These are phyloP conservation scores for Neckera pumila DNA, from an alignment of 225 moss, liverwort and hornwort species.

Conservation along the genomic window DNA sequence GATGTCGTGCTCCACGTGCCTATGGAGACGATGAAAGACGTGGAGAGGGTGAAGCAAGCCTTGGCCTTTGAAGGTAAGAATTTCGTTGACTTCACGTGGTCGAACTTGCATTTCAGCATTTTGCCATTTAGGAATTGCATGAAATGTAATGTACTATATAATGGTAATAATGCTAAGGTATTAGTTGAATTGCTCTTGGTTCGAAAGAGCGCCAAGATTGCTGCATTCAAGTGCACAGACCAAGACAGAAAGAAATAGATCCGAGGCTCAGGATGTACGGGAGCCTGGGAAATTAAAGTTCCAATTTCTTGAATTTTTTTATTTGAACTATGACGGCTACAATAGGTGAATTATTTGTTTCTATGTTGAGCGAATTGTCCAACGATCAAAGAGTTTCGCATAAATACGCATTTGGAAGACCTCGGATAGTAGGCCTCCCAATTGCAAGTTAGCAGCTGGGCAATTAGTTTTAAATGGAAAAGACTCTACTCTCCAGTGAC, in stretches of 20 bases:
- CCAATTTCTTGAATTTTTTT: background rate
- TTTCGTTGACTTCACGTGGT: background rate
- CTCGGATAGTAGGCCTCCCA: background rate
- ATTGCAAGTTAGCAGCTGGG: background rate
- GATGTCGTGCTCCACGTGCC: constrained; percentile 40
- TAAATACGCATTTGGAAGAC: background rate
- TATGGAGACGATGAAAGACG: constrained; percentile 34
- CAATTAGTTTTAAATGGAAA: background rate
- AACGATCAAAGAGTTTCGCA: background rate
- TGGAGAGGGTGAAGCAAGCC: constrained; percentile 46
- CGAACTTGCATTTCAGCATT: background rate
- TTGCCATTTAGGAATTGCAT: background rate
- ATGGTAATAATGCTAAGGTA: too few relatives aligned
- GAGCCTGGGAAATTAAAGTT: background rate
- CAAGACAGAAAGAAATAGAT: background rate
- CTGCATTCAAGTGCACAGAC: background rate
- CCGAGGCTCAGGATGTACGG: background rate
- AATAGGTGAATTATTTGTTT: background rate
- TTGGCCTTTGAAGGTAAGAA: constrained; percentile 17
- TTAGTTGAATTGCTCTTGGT: background rate
- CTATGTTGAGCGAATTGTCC: background rate
- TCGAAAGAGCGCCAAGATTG: background rate
- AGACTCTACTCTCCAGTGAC: background rate
- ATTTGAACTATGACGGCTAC: background rate
- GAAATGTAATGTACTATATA: background rate